Percentiles rank a stretch among this genome's conserved stretches.
Evolutionary conservation across 306 rosid species (phyloP).

Genomic region (Quercus glauca): DNA sequence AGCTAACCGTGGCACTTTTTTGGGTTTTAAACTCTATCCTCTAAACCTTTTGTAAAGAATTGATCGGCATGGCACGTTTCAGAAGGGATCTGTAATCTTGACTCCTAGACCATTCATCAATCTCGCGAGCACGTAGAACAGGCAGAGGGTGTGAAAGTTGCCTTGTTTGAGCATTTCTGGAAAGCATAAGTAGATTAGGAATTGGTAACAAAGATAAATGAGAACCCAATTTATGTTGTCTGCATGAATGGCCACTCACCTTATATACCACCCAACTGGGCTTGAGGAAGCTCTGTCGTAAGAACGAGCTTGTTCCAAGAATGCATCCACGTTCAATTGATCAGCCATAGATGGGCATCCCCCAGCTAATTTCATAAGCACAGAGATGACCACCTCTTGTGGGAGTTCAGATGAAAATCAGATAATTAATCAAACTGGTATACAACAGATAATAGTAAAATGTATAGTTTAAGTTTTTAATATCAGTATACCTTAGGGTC

Average conservation of each 20-base stretch:
- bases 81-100: slow-evolving; percentile 56
- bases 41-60: slow-evolving; percentile 30
- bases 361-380: slow-evolving; percentile 97
- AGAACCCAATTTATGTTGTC: not conserved
- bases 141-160: slow-evolving; percentile 95
- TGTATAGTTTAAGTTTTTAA: slow-evolving; percentile 1
- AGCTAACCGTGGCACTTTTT: slow-evolving; percentile 22
- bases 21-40: slow-evolving; percentile 20
- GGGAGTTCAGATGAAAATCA: slow-evolving; percentile 37
- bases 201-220: slow-evolving; percentile 1
- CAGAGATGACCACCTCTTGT: slow-evolving; percentile 97
- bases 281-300: slow-evolving; percentile 96
- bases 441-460: slow-evolving; percentile 2
- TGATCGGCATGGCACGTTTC: slow-evolving; percentile 49
- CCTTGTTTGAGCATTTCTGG: slow-evolving; percentile 92
- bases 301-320: slow-evolving; percentile 96
- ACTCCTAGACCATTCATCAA: slow-evolving; percentile 92
- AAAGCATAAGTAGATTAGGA: slow-evolving; percentile 21
- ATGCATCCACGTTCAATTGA: slow-evolving; percentile 91
- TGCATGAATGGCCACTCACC: slow-evolving; percentile 38
- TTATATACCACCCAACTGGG: slow-evolving; percentile 92
- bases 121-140: slow-evolving; percentile 92
- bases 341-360: slow-evolving; percentile 97
- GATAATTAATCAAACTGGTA: slow-evolving; percentile 17
- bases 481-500: slow-evolving; percentile 68